Base-by-base conservation (phyloP, 331 rosid species). In the Arachis monticola region DNA sequence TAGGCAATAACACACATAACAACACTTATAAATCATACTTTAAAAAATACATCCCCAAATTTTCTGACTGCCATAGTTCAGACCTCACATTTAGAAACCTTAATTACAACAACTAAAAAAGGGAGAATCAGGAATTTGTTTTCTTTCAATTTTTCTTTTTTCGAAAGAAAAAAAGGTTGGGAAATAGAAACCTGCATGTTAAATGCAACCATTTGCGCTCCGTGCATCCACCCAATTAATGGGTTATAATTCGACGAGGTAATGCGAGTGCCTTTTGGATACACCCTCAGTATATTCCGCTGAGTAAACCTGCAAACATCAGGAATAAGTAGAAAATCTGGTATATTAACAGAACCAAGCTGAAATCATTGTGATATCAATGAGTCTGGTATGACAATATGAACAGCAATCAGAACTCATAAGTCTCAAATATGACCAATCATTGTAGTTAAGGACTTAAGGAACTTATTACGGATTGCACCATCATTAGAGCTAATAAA, bases 141-240 rank as follows among this genome's bases (percentile, higher is more conserved):
- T 22, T 22, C 27, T 22, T 22, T 22, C 27, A 22, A 22, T 22
- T 22, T 22, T 22, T 22, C 27, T 22, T 22, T 46, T 46, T 46
- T 10, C 2, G 38, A 32, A 60, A 30, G n/a, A 10, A 57, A 6
- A 9, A 5, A 48, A n/a, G 40, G n/a, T 2, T 11, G 27, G 60
- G 69, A 68, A 62, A 52, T 79, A 66, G 14, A 55, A 72, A 93
- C 98, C 99, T 95, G 99, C 99, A 95, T 95, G 83, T 95, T 95
- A 74, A 95, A 93, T 53, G 99, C 99, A 81, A 95, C 99, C 99
- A 95, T 92, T 80, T 95, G 99, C 73, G 99, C 99, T 70, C 99
- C 99, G 81, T 95, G 93, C 78, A 83, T 86, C 99, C 99, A 92
- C 78, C 96, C 99, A 74, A 90, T 86, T 71, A 95, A 67, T 47